A percentile compares a stretch with the other conserved stretches of the same genome.
These are phyloP conservation scores for Hyaloscypha finlandica DNA, from an alignment of 495 filamentous ascomycete species.

Conservation along the genomic window DNA sequence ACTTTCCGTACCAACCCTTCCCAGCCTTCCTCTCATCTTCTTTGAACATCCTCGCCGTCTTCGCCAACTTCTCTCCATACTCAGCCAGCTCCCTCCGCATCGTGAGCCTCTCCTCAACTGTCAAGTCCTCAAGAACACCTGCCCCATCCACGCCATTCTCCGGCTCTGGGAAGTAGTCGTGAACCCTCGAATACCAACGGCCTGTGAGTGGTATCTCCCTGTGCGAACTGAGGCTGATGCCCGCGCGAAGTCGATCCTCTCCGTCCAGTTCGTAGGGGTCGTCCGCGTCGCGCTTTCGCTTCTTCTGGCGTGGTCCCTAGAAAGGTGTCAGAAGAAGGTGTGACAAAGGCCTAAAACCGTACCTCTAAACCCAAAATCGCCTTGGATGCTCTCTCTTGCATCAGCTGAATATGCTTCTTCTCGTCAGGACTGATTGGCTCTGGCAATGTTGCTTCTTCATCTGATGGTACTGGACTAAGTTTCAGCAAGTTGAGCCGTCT, in stretches of 20 bases:
- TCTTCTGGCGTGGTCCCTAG: not conserved
- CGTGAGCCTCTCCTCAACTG: not conserved
- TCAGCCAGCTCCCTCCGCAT: slow-evolving; percentile 13
- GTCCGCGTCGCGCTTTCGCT: slow-evolving; percentile 3
- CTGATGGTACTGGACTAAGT: not conserved
- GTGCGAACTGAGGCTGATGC: slow-evolving; percentile 9
- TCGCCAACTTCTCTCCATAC: slow-evolving; percentile 9
- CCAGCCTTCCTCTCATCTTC: not conserved
- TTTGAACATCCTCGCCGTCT: slow-evolving; percentile 2
- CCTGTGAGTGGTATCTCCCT: not conserved
- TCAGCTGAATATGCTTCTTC: slow-evolving; percentile 1
- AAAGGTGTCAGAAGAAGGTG: not conserved
- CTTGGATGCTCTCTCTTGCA: not conserved
- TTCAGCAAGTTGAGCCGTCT: not conserved
- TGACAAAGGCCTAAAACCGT: not conserved
- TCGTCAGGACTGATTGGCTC: slow-evolving; percentile 14
- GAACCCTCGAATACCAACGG: slow-evolving; percentile 7
- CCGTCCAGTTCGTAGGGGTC: slow-evolving; percentile 20
- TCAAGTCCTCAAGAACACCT: not conserved
- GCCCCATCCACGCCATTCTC: not conserved
- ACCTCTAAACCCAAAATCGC: not conserved
- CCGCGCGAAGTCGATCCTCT: slow-evolving; percentile 25
- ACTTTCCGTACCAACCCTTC: not conserved
- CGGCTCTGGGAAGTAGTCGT: slow-evolving; percentile 18
- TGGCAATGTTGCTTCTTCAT: slow-evolving; percentile 10